Conservation (phyloP, 768 basidiomycete genomes). For the Phaeolepiota aurea region DNA sequence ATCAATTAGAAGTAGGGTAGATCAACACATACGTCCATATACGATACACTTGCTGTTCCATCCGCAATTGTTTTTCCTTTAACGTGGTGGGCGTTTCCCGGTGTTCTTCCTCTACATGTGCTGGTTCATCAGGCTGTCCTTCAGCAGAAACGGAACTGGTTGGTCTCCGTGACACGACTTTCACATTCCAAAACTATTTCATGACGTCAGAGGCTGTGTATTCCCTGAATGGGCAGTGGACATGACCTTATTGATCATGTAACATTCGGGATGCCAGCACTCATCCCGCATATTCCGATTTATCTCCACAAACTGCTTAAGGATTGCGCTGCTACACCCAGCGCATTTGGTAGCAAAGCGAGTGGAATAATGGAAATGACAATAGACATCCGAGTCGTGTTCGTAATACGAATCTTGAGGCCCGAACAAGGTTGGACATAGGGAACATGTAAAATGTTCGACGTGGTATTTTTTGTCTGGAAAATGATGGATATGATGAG, state of each 20-base stretch:
- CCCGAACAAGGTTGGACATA: constrained; percentile 93
- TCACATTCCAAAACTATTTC: constrained; percentile 95
- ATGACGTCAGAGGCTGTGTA: not conserved
- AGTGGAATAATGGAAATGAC: constrained; percentile 98
- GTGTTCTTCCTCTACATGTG: constrained; percentile 71
- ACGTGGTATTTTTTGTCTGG: constrained; percentile 98
- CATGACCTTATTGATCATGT: constrained; percentile 96
- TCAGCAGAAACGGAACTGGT: constrained; percentile 49
- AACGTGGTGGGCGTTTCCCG: constrained; percentile 70
- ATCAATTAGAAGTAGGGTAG: constrained; percentile 5
- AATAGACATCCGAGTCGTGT: constrained; percentile 95
- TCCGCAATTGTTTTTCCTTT: constrained; percentile 83
- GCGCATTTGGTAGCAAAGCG: constrained; percentile 98
- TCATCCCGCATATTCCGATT: constrained; percentile 97
- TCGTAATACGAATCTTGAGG: constrained; percentile 99
- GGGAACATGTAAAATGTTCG: constrained; percentile 98
- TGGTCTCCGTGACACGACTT: constrained; percentile 71
- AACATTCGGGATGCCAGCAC: constrained; percentile 99
- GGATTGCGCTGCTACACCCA: constrained; percentile 92
- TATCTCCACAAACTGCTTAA: constrained; percentile 99
- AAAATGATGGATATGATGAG: constrained; percentile 4
- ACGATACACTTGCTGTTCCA: constrained; percentile 97
- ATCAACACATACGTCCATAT: constrained; percentile 85
- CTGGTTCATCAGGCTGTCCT: constrained; percentile 41
- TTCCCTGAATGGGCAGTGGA: not conserved